Conservation (phyloP, 2,329 filamentous ascomycete species). For the Neofusicoccum kwambonambiense region DNA sequence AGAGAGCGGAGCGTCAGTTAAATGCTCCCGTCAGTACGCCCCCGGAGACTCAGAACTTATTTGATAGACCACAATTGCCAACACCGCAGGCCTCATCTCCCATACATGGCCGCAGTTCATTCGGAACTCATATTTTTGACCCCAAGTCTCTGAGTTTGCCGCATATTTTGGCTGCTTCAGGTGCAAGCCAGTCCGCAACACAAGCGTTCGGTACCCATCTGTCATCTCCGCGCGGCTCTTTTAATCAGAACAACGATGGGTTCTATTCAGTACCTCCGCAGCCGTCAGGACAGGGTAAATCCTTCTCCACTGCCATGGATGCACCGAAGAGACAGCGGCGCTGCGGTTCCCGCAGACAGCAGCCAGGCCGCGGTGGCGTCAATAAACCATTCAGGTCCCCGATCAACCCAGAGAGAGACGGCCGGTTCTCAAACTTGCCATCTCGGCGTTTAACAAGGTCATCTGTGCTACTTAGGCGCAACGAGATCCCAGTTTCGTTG, state of each 20-base stretch:
- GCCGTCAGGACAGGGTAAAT: background rate
- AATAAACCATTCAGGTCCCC: conserved; percentile 12
- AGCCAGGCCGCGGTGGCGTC: background rate
- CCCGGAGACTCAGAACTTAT: background rate
- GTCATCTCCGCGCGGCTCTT: background rate
- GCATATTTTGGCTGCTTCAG: background rate
- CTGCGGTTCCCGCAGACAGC: background rate
- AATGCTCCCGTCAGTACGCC: conserved; percentile 20
- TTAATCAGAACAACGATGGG: background rate
- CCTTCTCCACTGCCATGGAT: background rate
- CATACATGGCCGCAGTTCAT: background rate
- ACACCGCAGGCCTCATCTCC: conserved; percentile 6
- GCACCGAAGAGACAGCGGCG: background rate
- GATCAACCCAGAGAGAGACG: background rate
- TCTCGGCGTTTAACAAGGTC: background rate
- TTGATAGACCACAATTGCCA: background rate
- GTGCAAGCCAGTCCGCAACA: background rate
- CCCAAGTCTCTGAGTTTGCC: background rate
- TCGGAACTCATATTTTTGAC: background rate
- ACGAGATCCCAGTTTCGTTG: background rate
- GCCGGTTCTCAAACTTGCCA: background rate
- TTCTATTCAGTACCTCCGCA: background rate
- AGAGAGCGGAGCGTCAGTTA: background rate
- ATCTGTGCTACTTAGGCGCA: background rate
- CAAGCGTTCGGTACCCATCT: background rate